Evolutionary conservation across 257 asterid species (phyloP).

Genomic region (Nicotiana knightiana): DNA sequence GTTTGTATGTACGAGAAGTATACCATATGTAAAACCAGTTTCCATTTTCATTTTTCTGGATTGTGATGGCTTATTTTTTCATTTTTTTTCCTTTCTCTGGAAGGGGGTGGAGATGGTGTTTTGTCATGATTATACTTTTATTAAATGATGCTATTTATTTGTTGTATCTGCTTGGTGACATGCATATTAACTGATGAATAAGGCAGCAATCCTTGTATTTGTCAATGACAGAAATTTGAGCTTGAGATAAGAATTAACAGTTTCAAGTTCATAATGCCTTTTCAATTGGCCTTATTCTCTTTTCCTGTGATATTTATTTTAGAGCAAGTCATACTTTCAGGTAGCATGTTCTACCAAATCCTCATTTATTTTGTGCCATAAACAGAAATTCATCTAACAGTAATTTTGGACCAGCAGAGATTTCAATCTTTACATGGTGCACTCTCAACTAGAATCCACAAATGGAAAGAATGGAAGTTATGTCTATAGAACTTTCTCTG

Average conservation of each 20-base stretch:
- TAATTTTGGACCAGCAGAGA: not conserved
- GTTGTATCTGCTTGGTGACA: not conserved
- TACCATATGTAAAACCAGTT: constrained; percentile 13
- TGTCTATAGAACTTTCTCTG: not conserved
- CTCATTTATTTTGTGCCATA: not conserved
- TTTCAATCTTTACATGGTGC: not conserved
- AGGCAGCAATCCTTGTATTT: not conserved
- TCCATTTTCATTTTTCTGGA: constrained; percentile 22
- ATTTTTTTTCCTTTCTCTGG: not conserved
- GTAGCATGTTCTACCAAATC: not conserved
- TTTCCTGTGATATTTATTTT: not conserved
- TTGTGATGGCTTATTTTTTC: constrained; percentile 15
- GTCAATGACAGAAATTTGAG: not conserved
- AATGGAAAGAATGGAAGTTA: not conserved
- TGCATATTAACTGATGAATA: not conserved
- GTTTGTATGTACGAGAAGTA: constrained; percentile 23
- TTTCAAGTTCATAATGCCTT: not conserved
- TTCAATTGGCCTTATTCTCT: not conserved
- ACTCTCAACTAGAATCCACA: not conserved
- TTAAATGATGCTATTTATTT: not conserved
- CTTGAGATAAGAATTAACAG: not conserved
- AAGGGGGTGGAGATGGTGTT: not conserved
- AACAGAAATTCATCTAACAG: not conserved
- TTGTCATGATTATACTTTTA: not conserved
- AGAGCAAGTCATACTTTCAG: not conserved